Conservation (phyloP, 2,329 filamentous ascomycete species). For the Ophiostoma ips region DNA sequence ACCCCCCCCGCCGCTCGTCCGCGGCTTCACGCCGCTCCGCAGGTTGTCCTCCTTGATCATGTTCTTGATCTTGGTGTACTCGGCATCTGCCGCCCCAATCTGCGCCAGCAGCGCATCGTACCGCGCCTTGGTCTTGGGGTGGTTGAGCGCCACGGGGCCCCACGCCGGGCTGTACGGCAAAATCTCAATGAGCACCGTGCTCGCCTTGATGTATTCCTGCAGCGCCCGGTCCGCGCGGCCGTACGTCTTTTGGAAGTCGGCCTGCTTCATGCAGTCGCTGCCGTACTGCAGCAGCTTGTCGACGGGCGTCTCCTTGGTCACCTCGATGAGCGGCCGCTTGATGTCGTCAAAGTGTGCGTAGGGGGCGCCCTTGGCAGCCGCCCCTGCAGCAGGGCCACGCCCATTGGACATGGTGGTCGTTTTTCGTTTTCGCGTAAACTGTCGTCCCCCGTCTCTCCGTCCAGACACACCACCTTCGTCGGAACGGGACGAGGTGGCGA, state of each 20-base stretch:
- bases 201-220: slow-evolving; percentile 71
- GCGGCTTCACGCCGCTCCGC: slow-evolving; percentile 42
- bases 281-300: slow-evolving; percentile 39
- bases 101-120: slow-evolving; percentile 37
- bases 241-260: slow-evolving; percentile 49
- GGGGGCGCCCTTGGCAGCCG: slow-evolving; percentile 1
- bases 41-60: slow-evolving; percentile 50
- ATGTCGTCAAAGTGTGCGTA: slow-evolving; percentile 14
- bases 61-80: slow-evolving; percentile 44
- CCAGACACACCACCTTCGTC: slow-evolving; percentile 9
- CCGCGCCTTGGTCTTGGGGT: slow-evolving; percentile 17
- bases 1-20: too few relatives aligned
- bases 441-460: not conserved
- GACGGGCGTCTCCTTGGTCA: slow-evolving; percentile 36
- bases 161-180: slow-evolving; percentile 68
- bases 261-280: slow-evolving; percentile 41
- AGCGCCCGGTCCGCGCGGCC: slow-evolving; percentile 60
- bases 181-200: slow-evolving; percentile 60
- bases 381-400: not conserved
- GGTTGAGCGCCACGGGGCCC: slow-evolving; percentile 25
- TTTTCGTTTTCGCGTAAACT: not conserved
- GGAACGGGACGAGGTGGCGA: slow-evolving; percentile 9
- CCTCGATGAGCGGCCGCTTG: slow-evolving; percentile 20
- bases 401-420: not conserved
- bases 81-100: slow-evolving; percentile 31